These are phyloP conservation scores for Cryptosporidium viatorum DNA, from an alignment of 169 alveolate genomes.

Conservation along the genomic window DNA sequence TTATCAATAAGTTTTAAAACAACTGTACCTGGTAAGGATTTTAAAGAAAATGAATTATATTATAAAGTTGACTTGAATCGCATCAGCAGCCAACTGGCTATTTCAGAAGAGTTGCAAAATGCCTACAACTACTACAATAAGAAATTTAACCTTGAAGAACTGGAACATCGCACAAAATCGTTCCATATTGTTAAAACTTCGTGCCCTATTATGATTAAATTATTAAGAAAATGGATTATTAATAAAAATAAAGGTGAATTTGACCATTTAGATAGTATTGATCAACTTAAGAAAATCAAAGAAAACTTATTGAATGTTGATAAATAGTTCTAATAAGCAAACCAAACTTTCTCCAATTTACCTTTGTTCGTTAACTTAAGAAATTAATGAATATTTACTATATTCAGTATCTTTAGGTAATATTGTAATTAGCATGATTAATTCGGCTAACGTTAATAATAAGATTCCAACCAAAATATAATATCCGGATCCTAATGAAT, in stretches of 20 bases:
- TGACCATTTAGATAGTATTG: conserved; percentile 31
- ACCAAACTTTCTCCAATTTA: background rate
- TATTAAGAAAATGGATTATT: conserved; percentile 44
- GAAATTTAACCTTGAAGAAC: conserved; percentile 14
- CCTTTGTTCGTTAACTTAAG: background rate
- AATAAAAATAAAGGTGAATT: conserved; percentile 10
- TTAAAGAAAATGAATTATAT: background rate
- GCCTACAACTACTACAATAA: conserved; percentile 25
- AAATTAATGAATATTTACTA: conserved; percentile 6
- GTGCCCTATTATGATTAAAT: conserved; percentile 57
- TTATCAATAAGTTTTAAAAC: conserved; percentile 40
- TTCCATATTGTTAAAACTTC: conserved; percentile 48
- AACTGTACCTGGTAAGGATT: background rate
- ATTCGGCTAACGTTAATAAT: background rate
- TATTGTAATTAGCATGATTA: background rate
- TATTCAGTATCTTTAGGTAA: conserved; percentile 10
- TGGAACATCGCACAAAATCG: conserved; percentile 37
- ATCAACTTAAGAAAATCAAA: conserved; percentile 46
- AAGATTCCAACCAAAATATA: conserved; percentile 24
- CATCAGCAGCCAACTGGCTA: conserved; percentile 59
- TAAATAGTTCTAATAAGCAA: background rate
- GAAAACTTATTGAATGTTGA: conserved; percentile 13
- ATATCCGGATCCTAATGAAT: background rate
- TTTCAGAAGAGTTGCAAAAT: conserved; percentile 38
- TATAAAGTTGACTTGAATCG: conserved; percentile 44